Percentiles rank a stretch among this genome's conserved stretches.
These are phyloP conservation scores for Eimeria brunetti DNA, from an alignment of 169 alveolate genomes.

Conservation along the genomic window DNA sequence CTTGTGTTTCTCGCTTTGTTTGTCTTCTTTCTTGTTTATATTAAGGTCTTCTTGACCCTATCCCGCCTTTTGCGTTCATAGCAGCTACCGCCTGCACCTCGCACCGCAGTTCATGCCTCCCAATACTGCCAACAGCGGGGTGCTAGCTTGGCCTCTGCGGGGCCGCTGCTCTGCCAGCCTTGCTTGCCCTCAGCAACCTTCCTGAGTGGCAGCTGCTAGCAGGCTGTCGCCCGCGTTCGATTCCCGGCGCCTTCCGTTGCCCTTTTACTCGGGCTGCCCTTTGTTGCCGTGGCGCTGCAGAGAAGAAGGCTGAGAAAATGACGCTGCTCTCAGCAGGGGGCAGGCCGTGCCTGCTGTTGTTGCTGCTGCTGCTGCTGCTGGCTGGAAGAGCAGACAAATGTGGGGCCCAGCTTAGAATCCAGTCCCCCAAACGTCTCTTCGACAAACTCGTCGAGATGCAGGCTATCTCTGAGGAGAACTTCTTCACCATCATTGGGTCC, in stretches of 20 bases:
- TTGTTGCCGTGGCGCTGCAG: background rate
- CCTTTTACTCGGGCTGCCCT: background rate
- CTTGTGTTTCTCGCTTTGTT: background rate
- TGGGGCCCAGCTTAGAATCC: constrained; percentile 41
- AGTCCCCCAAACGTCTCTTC: constrained; percentile 61
- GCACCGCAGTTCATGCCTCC: background rate
- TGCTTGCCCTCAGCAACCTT: background rate
- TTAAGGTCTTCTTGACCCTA: background rate
- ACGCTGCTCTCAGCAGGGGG: background rate
- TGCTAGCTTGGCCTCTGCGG: background rate
- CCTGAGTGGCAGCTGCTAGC: background rate
- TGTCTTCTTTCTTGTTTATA: background rate
- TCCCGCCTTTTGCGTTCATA: background rate
- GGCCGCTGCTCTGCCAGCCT: background rate
- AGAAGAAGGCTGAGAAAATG: background rate
- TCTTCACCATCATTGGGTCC: constrained; percentile 58
- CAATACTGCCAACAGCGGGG: background rate
- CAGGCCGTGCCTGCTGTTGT: background rate
- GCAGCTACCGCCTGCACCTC: background rate
- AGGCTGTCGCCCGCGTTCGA: background rate
- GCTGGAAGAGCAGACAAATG: background rate
- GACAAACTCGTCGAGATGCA: constrained; percentile 19
- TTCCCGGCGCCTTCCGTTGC: background rate
- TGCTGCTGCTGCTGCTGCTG: background rate
- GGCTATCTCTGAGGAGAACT: constrained; percentile 30